phyloP scores from a whole-genome alignment of 306 rosid species.

The Dicorynia guianensis region DNA sequence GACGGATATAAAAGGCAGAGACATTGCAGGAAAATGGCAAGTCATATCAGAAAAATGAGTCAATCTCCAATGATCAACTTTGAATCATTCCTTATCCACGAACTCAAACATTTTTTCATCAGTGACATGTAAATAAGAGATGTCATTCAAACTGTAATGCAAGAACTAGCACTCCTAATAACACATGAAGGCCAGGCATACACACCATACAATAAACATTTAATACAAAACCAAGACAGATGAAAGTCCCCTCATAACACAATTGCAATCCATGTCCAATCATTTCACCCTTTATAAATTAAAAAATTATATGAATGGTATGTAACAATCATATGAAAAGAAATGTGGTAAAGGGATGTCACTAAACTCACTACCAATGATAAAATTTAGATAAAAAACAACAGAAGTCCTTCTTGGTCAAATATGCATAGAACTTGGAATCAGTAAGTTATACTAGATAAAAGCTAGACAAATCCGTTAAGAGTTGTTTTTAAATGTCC shows the following conservation, averaged over 20 bases:
- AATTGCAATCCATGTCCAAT: conserved; percentile 17
- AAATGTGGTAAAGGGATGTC: background rate
- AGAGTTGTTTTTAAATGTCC: background rate
- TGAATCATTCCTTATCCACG: background rate
- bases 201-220: background rate
- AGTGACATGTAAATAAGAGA: background rate
- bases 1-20: background rate
- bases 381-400: conserved; percentile 7
- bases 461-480: conserved; percentile 22
- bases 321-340: background rate
- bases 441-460: background rate
- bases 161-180: background rate
- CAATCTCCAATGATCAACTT: conserved; percentile 25
- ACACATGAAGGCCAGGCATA: background rate
- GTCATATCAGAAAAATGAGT: conserved; percentile 24
- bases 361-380: background rate
- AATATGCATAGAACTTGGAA: conserved; percentile 10
- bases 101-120: background rate
- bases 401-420: background rate
- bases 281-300: background rate
- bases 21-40: conserved; percentile 1
- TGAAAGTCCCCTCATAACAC: background rate
- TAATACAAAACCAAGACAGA: conserved; percentile 11
- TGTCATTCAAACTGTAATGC: background rate
- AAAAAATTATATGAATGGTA: conserved; percentile 6